These are phyloP conservation scores for Cruciata laevipes DNA, from an alignment of 257 asterid species.

Conservation along the genomic window DNA sequence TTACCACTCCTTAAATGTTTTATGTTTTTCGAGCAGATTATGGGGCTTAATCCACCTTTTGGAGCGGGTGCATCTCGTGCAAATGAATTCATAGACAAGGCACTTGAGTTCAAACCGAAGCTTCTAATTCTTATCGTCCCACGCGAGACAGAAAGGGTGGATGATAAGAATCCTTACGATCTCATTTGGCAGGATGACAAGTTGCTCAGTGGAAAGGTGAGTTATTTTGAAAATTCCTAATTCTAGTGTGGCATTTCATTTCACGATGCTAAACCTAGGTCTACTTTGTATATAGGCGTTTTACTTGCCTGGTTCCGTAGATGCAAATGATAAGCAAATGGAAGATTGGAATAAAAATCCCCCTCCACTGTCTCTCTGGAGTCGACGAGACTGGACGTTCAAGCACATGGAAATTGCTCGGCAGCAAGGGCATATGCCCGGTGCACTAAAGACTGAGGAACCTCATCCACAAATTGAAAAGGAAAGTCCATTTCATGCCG, in stretches of 20 bases:
- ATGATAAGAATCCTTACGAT: constrained; percentile 50
- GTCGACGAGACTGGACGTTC: constrained; percentile 54
- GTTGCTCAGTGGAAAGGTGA: constrained; percentile 70
- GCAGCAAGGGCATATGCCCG: constrained; percentile 39
- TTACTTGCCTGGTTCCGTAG: constrained; percentile 84
- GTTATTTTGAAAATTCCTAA: constrained; percentile 3
- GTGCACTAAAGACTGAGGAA: constrained; percentile 16
- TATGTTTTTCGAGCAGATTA: constrained; percentile 44
- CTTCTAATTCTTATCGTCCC: constrained; percentile 84
- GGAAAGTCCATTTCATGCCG: constrained; percentile 20
- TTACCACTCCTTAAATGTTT: constrained; percentile 13
- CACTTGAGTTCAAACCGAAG: constrained; percentile 85
- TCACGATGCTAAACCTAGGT: background rate
- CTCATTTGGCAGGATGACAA: constrained; percentile 73
- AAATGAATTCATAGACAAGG: constrained; percentile 63
- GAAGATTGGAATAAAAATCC: constrained; percentile 72
- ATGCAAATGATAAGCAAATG: constrained; percentile 53
- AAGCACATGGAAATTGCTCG: constrained; percentile 64
- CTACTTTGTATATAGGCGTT: constrained; percentile 53
- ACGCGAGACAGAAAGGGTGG: constrained; percentile 57
- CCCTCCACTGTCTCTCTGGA: constrained; percentile 83
- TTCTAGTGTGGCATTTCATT: background rate
- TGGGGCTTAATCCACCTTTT: constrained; percentile 96
- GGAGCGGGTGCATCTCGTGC: constrained; percentile 76
- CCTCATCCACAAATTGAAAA: background rate